Conservation (phyloP, 345 rosid species). For the Ailanthus altissimus region DNA sequence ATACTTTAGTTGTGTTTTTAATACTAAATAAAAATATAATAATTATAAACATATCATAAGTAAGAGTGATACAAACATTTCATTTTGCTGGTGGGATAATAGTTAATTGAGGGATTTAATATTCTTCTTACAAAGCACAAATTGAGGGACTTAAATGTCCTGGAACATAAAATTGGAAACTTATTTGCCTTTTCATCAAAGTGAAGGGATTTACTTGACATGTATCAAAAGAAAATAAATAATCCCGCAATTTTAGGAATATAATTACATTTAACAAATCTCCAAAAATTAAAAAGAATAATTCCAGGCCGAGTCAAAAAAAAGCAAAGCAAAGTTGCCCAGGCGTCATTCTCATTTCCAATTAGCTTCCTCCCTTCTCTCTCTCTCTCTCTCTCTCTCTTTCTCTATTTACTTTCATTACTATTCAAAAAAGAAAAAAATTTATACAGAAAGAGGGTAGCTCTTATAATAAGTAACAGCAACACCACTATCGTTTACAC, state of each 20-base stretch:
- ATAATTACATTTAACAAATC: not conserved
- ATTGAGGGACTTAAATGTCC: too few species aligned
- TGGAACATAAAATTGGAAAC: too few species aligned
- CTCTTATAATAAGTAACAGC: not conserved
- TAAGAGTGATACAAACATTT: too few species aligned
- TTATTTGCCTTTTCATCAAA: too few species aligned
- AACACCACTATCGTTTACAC: not conserved
- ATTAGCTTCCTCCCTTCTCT: not conserved
- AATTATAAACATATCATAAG: too few species aligned
- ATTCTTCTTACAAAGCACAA: too few species aligned
- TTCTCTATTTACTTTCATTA: not conserved
- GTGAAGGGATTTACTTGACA: too few species aligned
- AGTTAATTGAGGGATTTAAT: too few species aligned
- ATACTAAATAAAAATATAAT: too few species aligned
- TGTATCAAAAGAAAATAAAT: too few species aligned
- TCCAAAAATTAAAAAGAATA: not conserved
- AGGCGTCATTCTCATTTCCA: not conserved
- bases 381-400: not conserved
- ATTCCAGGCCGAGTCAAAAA: constrained; percentile 14
- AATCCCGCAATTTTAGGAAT: not conserved
- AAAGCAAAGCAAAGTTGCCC: not conserved
- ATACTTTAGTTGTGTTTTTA: too few species aligned
- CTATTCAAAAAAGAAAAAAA: not conserved
- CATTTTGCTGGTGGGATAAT: too few species aligned
- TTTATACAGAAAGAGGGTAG: not conserved